Evolutionary conservation across 2,329 filamentous ascomycete species (phyloP), one percentile per base, ranked within the genome.

Genomic region (Coniochaeta hoffmannii): DNA sequence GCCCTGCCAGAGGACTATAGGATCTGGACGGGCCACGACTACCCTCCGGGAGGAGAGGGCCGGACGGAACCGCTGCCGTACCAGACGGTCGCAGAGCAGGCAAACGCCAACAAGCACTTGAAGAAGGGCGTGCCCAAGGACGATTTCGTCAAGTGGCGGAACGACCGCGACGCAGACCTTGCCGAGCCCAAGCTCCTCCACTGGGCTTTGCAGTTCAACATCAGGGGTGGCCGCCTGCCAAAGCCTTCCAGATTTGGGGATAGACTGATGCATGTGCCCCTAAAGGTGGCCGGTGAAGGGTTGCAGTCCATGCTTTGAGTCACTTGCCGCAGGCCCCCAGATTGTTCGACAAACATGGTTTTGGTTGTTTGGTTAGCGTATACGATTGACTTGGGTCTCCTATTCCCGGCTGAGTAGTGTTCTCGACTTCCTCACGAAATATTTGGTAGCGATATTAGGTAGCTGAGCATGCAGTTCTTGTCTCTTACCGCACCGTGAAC

Each of bases 11-110:
- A 63, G 1, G 59, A 75, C 17, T 68, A 70, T 32, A 73, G 70
- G 50, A 69, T 80, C 38, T 80, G 75, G 70, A 73, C 71, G 0
- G 77, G 77, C 0, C 77, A 80, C 55, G 78, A 80, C 56, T 80
- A 80, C 57, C 75, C 77, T 0, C 67, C 73, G 0, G 60, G 60
- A 26, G 2, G 6, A 1, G 62, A 30, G 10, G 62, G 56, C 1
- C 67, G 74, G 5, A 57, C 55, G 0, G 61, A 57, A 0, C 70
- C 74, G 0, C 53, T 69, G 0, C 64, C 76, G 0, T 76, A 63
- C 31, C 64, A 73, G 59, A 76, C 66, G 1, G 76, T 79, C 0
- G 57, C 58, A 3, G 71, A 76, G 7, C 76, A 79, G 22, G 68
- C 60, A 12, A 55, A 61, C 19, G 57, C 65, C 4, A 79, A 79